Evolutionary conservation across 2,329 filamentous ascomycete genomes (phyloP).

Genomic region (Rhytidhysteron rufulum): DNA sequence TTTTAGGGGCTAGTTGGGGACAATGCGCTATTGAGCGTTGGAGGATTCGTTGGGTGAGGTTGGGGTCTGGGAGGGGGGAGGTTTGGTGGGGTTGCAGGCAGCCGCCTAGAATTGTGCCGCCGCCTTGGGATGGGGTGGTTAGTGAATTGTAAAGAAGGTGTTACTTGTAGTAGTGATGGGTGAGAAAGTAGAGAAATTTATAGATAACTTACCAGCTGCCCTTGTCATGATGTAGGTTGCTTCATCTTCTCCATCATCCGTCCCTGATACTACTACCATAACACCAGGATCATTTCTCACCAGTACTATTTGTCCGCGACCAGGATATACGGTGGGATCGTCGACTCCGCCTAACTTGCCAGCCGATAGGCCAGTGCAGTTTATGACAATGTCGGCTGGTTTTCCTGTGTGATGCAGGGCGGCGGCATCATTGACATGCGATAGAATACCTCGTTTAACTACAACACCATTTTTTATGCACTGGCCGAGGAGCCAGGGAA

Average conservation of each 20-base stretch:
- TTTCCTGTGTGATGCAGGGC: slow-evolving; percentile 54
- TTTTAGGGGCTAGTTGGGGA: slow-evolving; percentile 56
- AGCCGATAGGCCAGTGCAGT: slow-evolving; percentile 78
- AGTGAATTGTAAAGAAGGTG: background rate
- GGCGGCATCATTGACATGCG: slow-evolving; percentile 71
- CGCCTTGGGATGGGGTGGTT: slow-evolving; percentile 41
- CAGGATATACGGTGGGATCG: slow-evolving; percentile 70
- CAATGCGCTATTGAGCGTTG: slow-evolving; percentile 64
- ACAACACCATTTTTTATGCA: slow-evolving; percentile 70
- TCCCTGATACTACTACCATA: slow-evolving; percentile 69
- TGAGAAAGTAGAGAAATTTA: background rate
- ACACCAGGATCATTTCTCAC: slow-evolving; percentile 72
- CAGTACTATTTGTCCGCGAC: slow-evolving; percentile 77
- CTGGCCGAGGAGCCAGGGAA: slow-evolving; percentile 79
- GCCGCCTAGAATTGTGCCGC: slow-evolving; percentile 82
- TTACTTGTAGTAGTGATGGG: background rate
- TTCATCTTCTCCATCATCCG: slow-evolving; percentile 70
- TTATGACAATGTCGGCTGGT: slow-evolving; percentile 68
- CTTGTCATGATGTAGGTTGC: slow-evolving; percentile 78
- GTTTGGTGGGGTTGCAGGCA: slow-evolving; percentile 76
- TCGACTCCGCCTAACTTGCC: slow-evolving; percentile 75
- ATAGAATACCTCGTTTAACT: slow-evolving; percentile 42
- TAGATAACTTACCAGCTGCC: slow-evolving; percentile 48
- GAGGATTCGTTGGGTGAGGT: slow-evolving; percentile 81
- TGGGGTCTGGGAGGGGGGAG: slow-evolving; percentile 74